Evolutionary conservation across 352 stramenopile species (phyloP), one percentile per base, ranked within the genome.

Genomic region (Globisporangium paddicum): DNA sequence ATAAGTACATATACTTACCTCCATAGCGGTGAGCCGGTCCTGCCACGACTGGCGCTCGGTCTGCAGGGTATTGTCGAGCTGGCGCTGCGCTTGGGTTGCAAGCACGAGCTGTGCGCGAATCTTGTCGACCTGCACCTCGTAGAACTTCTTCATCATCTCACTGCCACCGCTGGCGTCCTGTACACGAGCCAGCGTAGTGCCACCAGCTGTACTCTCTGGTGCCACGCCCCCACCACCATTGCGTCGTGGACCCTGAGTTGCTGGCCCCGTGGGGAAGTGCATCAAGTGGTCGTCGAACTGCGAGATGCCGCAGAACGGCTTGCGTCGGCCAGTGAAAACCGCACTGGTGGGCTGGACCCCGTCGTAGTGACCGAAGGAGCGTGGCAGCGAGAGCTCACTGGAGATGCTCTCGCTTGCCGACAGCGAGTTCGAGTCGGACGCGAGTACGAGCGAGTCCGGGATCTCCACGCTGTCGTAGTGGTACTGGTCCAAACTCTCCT

Each of bases 121-220:
- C 62, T 89, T 85, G 13, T 82, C 76, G n/a, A 90, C 82, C 56
- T 92, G 82, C 23, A 82, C 75, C 64, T 91, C 79, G 62, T 90
- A 93, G 47, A 92, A 90, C 61, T 85, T 86, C 57, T 86, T 82
- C 78, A 92, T 86, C 37, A 89, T 67, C 13, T 77, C 56, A 47
- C 50, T 46, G 68, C 66, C 28, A 16, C 41, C 40, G 16, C 10
- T 40, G 9, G 13, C 46, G 19, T 41, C 47, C 5, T 54, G 47
- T 28, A 41, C 28, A 14, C 47, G 47, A 54, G 28, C 47, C 28
- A 54, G 13, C 4, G 19, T 16, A 47, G 10, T 26, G 26, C 16
- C 26, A 1, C 28, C 28, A 40, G 28, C 4, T 41, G n/a, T n/a
- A n/a, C 10, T 54, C 1, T 30, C 18, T 18, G 28, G 18, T 54